Percentiles rank a stretch among this genome's conserved stretches.
phyloP scores from a whole-genome alignment of 257 asterid genomes.

The Solanum commersonii region DNA sequence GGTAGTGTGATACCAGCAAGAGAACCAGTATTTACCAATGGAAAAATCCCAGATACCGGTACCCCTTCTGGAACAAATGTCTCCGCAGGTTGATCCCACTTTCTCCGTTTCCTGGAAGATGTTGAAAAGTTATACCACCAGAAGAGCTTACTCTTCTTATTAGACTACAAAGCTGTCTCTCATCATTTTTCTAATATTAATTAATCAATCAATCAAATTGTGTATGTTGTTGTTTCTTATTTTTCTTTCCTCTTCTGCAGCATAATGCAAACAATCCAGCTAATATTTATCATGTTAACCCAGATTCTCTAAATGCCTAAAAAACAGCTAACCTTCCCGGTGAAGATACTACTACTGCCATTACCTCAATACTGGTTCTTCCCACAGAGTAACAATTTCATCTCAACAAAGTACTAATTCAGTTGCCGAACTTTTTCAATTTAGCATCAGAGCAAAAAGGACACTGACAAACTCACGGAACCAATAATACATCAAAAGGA shows the following conservation, averaged over 20 bases:
- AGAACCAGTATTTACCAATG: constrained; percentile 44
- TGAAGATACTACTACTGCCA: neutral
- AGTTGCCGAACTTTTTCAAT: neutral
- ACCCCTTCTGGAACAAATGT: constrained; percentile 49
- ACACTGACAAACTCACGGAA: neutral
- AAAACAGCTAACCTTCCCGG: neutral
- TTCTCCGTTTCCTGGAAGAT: constrained; percentile 64
- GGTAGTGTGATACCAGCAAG: constrained; percentile 34
- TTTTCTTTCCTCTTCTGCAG: neutral
- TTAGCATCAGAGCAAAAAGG: neutral
- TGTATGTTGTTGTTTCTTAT: neutral
- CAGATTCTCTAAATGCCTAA: neutral
- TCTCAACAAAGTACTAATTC: neutral
- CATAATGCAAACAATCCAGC: neutral
- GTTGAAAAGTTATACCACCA: neutral
- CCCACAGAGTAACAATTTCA: neutral
- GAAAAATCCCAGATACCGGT: constrained; percentile 42
- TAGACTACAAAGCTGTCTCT: neutral
- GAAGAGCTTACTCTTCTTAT: neutral
- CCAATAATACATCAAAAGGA: neutral
- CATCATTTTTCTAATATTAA: neutral
- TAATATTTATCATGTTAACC: neutral
- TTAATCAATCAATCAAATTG: neutral
- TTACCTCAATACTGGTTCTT: neutral
- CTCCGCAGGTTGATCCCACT: constrained; percentile 98